Evolutionary conservation across 257 asterid species (phyloP), one percentile per base, ranked within the genome.

Genomic region (Capsicum baccatum): DNA sequence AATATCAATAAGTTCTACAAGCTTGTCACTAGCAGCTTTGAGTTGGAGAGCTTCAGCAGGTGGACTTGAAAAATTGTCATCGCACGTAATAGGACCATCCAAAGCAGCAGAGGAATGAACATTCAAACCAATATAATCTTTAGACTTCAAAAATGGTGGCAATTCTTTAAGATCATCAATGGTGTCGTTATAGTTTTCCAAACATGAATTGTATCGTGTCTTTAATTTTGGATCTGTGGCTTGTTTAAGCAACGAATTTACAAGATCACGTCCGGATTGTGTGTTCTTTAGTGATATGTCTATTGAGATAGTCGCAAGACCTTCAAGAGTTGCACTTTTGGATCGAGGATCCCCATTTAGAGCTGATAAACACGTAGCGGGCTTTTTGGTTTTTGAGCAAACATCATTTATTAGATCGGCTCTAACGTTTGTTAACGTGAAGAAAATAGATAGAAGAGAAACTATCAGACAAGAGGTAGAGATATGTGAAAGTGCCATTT

Each of bases 321-420:
- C 66, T 12, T 79, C 57, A 8, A 84, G 83, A 6, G 83, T 80
- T 0, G 90, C 89, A 0, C 79, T 69, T 0, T 21, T 44, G 0
- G 88, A 63, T 9, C 89, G 86, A 1, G 86, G 86, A 59, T 86
- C 89, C 83, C 11, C 66, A 6, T 86, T 64, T 21, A 90, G 17
- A 13, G 79, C 44, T 0, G 57, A 12, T n/a, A 0, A 0, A 57
- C 93, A 90, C 1, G 63, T 3, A 26, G 85, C 4, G 8, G 88
- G 83, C 1, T 76, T 85, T 6, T 0, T n/a, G 35, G 84, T 54
- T n/a, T 37, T 17, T 0, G 67, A 12, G 68, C 92, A 92, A n/a
- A 89, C 42, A 9, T 86, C 76, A 5, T 60, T 69, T 26, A 90
- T 74, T 12, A 87, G 54, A 86, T 88, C 91, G 5, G 87, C 92